These are phyloP conservation scores for Fusarium setosum DNA, from an alignment of 2,329 filamentous ascomycete species.

Conservation along the genomic window DNA sequence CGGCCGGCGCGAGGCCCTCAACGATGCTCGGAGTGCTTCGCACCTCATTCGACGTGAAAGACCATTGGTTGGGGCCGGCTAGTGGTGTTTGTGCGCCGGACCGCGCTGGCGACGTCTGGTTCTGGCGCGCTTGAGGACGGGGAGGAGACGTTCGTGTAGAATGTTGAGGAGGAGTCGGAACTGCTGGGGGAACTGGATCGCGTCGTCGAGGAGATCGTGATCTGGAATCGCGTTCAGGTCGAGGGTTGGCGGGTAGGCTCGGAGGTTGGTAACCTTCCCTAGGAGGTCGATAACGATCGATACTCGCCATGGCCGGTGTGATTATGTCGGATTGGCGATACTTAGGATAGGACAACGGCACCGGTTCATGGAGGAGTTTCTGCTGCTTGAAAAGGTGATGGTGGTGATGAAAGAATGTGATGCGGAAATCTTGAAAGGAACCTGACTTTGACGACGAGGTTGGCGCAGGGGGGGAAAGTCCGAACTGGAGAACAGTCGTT, in stretches of 20 bases:
- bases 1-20: constrained; percentile 80
- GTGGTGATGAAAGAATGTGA: constrained; percentile 28
- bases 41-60: constrained; percentile 87
- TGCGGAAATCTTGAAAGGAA: constrained; percentile 32
- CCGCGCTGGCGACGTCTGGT: constrained; percentile 56
- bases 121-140: constrained; percentile 56
- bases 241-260: constrained; percentile 52
- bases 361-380: constrained; percentile 40
- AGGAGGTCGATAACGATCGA: constrained; percentile 68
- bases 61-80: constrained; percentile 76
- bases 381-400: constrained; percentile 19
- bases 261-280: constrained; percentile 70
- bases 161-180: constrained; percentile 69
- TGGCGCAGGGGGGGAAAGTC: constrained; percentile 36
- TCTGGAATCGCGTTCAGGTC: constrained; percentile 58
- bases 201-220: constrained; percentile 61
- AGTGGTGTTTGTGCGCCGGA: constrained; percentile 52
- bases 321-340: constrained; percentile 42
- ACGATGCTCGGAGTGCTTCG: constrained; percentile 84
- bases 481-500: constrained; percentile 27
- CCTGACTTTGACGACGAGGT: constrained; percentile 37
- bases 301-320: constrained; percentile 63
- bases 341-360: constrained; percentile 20
- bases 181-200: constrained; percentile 68
- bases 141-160: constrained; percentile 67